These are phyloP conservation scores for Elsinoe batatas DNA, from an alignment of 2,329 filamentous ascomycete genomes.

Conservation along the genomic window DNA sequence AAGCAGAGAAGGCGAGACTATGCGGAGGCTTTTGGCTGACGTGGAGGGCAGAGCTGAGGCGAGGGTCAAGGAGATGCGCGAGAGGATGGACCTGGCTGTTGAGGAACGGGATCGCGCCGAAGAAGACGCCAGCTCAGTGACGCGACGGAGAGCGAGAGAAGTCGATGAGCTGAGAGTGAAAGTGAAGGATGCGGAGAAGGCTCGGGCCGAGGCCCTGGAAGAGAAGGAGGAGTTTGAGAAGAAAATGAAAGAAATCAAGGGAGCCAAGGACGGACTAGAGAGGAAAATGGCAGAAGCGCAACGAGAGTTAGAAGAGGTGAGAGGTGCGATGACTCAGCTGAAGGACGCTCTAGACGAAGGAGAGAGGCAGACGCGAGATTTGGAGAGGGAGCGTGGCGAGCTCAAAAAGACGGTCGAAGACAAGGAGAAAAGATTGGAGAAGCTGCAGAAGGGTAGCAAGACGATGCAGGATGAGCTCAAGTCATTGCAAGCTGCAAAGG, in stretches of 20 bases:
- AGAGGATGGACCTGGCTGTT: conserved; percentile 78
- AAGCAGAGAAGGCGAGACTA: conserved; percentile 85
- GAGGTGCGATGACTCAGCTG: conserved; percentile 65
- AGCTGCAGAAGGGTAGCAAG: conserved; percentile 59
- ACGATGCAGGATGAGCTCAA: conserved; percentile 51
- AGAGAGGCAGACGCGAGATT: conserved; percentile 72
- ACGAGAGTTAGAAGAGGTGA: conserved; percentile 66
- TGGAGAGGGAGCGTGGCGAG: conserved; percentile 72
- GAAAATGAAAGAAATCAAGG: conserved; percentile 63
- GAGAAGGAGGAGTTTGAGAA: conserved; percentile 71
- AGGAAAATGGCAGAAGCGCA: conserved; percentile 55
- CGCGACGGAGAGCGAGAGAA: conserved; percentile 68
- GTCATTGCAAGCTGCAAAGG: conserved; percentile 31
- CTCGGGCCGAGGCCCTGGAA: conserved; percentile 57
- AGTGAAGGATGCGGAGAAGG: conserved; percentile 71
- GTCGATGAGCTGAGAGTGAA: conserved; percentile 74
- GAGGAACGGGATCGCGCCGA: conserved; percentile 90
- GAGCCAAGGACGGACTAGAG: conserved; percentile 67
- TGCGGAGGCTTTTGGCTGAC: conserved; percentile 79
- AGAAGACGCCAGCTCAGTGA: conserved; percentile 73
- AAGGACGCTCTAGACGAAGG: conserved; percentile 75
- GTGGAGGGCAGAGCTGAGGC: conserved; percentile 73
- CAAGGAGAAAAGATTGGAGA: conserved; percentile 65
- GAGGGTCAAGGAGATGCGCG: conserved; percentile 79
- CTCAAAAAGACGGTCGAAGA: conserved; percentile 70